A percentile compares a stretch with the other conserved stretches of the same genome.
phyloP scores from a whole-genome alignment of 2,329 filamentous ascomycete genomes.

The Chrysoporthe deuterocubensis region DNA sequence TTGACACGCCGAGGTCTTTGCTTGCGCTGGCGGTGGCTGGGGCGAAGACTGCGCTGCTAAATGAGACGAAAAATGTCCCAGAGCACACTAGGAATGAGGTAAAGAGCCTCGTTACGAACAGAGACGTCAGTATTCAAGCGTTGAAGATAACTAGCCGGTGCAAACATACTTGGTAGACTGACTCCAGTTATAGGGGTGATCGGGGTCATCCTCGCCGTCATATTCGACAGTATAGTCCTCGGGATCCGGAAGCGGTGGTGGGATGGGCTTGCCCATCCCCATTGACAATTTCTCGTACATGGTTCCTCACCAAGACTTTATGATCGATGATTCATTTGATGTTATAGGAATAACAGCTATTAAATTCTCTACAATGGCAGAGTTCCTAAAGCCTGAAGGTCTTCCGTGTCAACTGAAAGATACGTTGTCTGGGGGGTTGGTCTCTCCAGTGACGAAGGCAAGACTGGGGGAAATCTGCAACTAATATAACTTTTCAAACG shows the following conservation, averaged over 20 bases:
- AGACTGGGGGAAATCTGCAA: not conserved
- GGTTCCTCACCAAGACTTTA: not conserved
- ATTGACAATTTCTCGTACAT: conserved; percentile 20
- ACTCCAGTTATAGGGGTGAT: conserved; percentile 57
- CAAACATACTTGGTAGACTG: conserved; percentile 45
- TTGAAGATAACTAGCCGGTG: not conserved
- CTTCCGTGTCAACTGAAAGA: not conserved
- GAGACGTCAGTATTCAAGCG: not conserved
- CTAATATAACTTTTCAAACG: too few species aligned
- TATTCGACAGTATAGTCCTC: conserved; percentile 66
- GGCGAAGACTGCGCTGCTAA: conserved; percentile 30
- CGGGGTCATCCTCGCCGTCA: conserved; percentile 52
- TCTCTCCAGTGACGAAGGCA: not conserved
- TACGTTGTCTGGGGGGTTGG: not conserved
- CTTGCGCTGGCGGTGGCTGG: conserved; percentile 20
- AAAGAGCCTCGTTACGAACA: conserved; percentile 18
- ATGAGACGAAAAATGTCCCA: conserved; percentile 28
- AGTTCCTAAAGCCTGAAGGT: not conserved
- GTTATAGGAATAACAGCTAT: not conserved
- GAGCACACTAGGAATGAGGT: conserved; percentile 26
- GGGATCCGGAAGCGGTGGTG: conserved; percentile 56
- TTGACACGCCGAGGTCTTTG: conserved; percentile 17
- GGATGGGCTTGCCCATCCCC: conserved; percentile 61
- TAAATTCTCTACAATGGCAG: not conserved
- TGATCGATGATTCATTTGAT: too few species aligned